Percentiles rank a stretch among this genome's conserved stretches.
Conservation (phyloP, 495 filamentous ascomycete species). For the Neurospora africana region DNA sequence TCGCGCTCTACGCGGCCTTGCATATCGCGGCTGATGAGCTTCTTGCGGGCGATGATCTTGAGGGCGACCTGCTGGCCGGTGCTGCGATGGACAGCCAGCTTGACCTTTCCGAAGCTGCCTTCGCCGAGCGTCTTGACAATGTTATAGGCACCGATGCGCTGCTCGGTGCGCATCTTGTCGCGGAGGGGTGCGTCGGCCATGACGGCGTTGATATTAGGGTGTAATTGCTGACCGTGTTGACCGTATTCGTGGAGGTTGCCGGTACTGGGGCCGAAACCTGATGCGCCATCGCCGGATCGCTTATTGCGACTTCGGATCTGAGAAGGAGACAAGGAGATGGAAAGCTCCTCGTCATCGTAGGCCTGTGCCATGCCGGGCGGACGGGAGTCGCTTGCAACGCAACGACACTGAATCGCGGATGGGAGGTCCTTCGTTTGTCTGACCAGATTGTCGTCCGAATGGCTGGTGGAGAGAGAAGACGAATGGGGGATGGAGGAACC, state of each 20-base stretch:
- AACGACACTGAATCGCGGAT: neutral
- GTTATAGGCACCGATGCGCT: constrained; percentile 82
- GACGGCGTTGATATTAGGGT: constrained; percentile 14
- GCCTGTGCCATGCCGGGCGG: constrained; percentile 41
- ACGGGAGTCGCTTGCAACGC: neutral
- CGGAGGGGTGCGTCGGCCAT: constrained; percentile 22
- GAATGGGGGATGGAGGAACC: neutral
- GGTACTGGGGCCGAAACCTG: constrained; percentile 6
- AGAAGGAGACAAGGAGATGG: constrained; percentile 66
- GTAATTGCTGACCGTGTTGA: constrained; percentile 18
- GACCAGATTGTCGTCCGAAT: constrained; percentile 1
- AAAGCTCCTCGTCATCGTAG: constrained; percentile 84
- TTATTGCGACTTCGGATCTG: constrained; percentile 44
- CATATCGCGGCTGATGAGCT: constrained; percentile 93
- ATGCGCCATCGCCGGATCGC: constrained; percentile 15
- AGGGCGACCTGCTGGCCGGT: constrained; percentile 90
- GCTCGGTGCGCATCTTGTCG: constrained; percentile 47
- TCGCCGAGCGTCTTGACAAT: constrained; percentile 87
- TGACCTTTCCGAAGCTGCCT: constrained; percentile 97
- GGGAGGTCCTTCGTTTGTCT: neutral
- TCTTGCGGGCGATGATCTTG: constrained; percentile 93
- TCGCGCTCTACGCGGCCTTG: constrained; percentile 92
- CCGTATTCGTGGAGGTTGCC: constrained; percentile 18
- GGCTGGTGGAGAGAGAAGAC: neutral
- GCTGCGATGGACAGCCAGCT: constrained; percentile 82